A percentile compares a stretch with the other conserved stretches of the same genome.
Evolutionary conservation across 768 basidiomycete species (phyloP).

Genomic region (Galerina marginata): DNA sequence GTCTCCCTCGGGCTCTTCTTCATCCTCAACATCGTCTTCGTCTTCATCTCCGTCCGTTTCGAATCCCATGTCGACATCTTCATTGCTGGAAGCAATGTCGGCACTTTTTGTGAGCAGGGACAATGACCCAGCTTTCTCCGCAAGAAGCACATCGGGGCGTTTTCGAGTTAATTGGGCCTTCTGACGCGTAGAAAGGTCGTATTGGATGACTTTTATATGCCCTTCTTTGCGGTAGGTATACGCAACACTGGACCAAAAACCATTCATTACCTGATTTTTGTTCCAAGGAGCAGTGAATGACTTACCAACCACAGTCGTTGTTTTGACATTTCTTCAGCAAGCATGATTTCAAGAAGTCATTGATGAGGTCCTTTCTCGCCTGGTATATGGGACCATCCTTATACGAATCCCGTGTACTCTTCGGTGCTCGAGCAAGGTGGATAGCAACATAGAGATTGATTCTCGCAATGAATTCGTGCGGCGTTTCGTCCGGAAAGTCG

Average conservation of each 20-base stretch:
- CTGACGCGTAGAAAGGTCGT: constrained; percentile 83
- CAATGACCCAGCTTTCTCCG: constrained; percentile 46
- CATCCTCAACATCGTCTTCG: constrained; percentile 55
- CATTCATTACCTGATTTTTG: constrained; percentile 8
- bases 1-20: constrained; percentile 51
- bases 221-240: constrained; percentile 96
- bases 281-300: constrained; percentile 18
- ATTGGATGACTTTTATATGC: constrained; percentile 92
- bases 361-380: constrained; percentile 80
- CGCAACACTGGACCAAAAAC: constrained; percentile 52
- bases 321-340: constrained; percentile 79
- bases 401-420: constrained; percentile 79
- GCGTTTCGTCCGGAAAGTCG: constrained; percentile 58
- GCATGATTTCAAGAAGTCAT: constrained; percentile 76
- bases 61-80: constrained; percentile 55
- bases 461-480: constrained; percentile 64
- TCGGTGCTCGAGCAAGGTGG: constrained; percentile 51
- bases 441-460: constrained; percentile 70
- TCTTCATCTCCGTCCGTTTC: constrained; percentile 55
- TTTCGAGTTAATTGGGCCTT: constrained; percentile 63
- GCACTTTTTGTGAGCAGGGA: constrained; percentile 26
- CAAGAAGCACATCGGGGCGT: constrained; percentile 79
- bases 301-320: constrained; percentile 79
- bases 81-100: constrained; percentile 28
- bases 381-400: constrained; percentile 91